Evolutionary conservation across 805 yeast species (phyloP), one percentile per base, ranked within the genome.

Genomic region (Maudiozyma turicensis): DNA sequence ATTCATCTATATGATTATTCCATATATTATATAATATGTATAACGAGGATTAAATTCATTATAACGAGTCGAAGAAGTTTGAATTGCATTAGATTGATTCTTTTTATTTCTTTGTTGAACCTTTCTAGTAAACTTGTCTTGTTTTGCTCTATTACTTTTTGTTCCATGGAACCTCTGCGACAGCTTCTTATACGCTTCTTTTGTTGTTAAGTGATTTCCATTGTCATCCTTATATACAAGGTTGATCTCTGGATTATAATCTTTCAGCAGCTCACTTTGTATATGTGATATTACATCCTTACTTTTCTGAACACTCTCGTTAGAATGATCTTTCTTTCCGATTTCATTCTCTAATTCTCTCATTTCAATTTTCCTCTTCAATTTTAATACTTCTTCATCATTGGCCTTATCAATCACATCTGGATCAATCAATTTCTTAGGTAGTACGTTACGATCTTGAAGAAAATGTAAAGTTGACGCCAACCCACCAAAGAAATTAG

Each of bases 161-260:
- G 67, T 64, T 1, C 93, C 95, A 61, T 87, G 95, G 63, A 86
- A 87, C 54, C 80, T 78, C 53, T 84, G 90, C 3, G 93, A 83
- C 44, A 86, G 66, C 52, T 77, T 77, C 66, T 85, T 86, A 70
- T 77, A 87, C 1, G 95, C 95, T 51, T 82, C 82, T 58, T 83
- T 85, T 3, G 81, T 72, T 32, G 73, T 67, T 30, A 88, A 64
- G 20, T 70, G 69, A 33, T 76, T 69, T 0, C 95, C 95, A 2
- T 65, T 56, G 29, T 78, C 82, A 60, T 86, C 95, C 15, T 71
- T 73, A 63, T 86, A 84, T 29, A 71, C 73, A 4, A 87, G 57
- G 8, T 66, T 58, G 8, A 76, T 61, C 1, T 67, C 68, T 1
- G 81, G 80, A 47, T 67, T 64, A 56, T 75, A 76, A 45, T 65